Percentiles rank a stretch among this genome's conserved stretches.
Evolutionary conservation across 225 moss, liverwort and hornwort genomes (phyloP).

Genomic region (Straminergon stramineum): DNA sequence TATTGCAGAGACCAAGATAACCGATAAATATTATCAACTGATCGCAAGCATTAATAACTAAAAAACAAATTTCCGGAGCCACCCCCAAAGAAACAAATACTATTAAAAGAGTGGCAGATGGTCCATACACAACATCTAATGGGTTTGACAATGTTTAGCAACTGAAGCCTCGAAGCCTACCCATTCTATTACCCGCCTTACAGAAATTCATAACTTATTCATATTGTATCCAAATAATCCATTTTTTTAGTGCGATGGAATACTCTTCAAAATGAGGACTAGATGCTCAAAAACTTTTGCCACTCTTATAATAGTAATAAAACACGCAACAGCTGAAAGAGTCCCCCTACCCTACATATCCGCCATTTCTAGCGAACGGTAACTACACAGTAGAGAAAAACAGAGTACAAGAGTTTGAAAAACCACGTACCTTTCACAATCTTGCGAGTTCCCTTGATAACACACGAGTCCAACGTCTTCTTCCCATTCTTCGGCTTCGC

Average conservation of each 20-base stretch:
- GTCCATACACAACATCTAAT: background rate
- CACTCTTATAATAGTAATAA: background rate
- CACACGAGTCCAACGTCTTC: constrained; percentile 76
- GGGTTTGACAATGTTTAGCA: background rate
- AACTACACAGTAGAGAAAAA: background rate
- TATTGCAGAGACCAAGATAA: background rate
- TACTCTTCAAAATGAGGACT: background rate
- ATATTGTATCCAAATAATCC: background rate
- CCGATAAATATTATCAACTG: background rate
- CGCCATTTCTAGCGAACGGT: background rate
- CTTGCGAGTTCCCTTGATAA: constrained; percentile 76
- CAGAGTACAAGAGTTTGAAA: background rate
- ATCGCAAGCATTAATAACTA: background rate
- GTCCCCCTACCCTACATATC: too few species aligned
- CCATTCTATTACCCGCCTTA: background rate
- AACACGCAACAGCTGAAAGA: background rate
- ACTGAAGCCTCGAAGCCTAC: background rate
- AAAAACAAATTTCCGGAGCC: background rate
- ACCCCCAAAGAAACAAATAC: too few species aligned
- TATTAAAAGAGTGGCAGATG: background rate
- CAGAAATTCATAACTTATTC: background rate
- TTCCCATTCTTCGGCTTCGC: constrained; percentile 77
- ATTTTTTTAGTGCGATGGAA: background rate
- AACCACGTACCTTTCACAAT: constrained; percentile 49
- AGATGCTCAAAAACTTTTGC: background rate